phyloP scores from a whole-genome alignment of 106 monocot species.

The Acanthochlamys bracteata region DNA sequence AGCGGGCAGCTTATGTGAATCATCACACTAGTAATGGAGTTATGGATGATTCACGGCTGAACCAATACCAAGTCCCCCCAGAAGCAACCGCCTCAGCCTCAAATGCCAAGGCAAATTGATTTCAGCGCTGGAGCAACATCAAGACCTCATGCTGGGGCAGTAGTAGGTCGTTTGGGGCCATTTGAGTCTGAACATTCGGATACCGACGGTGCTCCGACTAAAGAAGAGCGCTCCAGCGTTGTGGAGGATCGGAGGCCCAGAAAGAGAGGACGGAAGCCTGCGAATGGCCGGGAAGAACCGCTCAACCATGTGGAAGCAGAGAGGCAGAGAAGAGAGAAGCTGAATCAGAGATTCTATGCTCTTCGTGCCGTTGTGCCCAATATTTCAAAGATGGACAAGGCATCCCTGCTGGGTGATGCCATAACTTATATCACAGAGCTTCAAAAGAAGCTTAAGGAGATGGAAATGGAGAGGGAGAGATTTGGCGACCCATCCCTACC shows the following conservation, averaged over 20 bases:
- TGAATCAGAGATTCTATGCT: slow-evolving; percentile 70
- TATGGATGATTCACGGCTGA: slow-evolving; percentile 4
- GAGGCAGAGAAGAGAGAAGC: slow-evolving; percentile 70
- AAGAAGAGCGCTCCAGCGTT: slow-evolving; percentile 15
- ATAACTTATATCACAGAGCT: slow-evolving; percentile 64
- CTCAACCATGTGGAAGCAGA: slow-evolving; percentile 70
- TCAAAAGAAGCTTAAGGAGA: slow-evolving; percentile 63
- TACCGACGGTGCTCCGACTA: slow-evolving; percentile 17
- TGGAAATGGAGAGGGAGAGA: slow-evolving; percentile 40
- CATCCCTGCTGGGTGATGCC: slow-evolving; percentile 62
- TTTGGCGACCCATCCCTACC: neutral
- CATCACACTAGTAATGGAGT: too few species aligned
- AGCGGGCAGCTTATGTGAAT: too few species aligned
- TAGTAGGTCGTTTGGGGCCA: slow-evolving; percentile 9
- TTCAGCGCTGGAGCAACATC: slow-evolving; percentile 19
- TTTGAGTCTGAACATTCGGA: slow-evolving; percentile 20
- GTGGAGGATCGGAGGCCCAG: slow-evolving; percentile 34
- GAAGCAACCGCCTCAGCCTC: slow-evolving; percentile 10
- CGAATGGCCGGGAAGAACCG: slow-evolving; percentile 63
- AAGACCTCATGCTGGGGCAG: neutral
- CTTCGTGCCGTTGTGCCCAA: slow-evolving; percentile 68
- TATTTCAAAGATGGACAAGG: slow-evolving; percentile 80
- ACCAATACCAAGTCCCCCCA: slow-evolving; percentile 9
- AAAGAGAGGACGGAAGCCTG: slow-evolving; percentile 65
- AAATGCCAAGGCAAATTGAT: slow-evolving; percentile 19